Evolutionary conservation across 768 basidiomycete genomes (phyloP), one percentile per base, ranked within the genome.

Genomic region (Agrocybe praecox): DNA sequence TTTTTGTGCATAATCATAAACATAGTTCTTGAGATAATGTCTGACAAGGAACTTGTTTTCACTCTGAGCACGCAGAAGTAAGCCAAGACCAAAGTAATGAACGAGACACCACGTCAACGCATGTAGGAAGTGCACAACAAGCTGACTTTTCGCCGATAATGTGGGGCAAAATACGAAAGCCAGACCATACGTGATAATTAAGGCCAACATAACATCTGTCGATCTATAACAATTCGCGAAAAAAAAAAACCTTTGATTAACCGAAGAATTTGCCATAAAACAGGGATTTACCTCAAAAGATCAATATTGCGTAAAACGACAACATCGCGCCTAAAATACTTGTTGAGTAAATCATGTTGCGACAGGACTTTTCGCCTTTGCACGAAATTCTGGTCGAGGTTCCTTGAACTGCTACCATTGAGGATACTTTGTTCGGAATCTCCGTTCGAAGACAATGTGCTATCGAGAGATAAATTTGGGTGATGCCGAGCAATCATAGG

Each of bases 21-120:
- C 87, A 67, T 98, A 99, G 66, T 98, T 87, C 78, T 96, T 94
- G 64, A 97, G 73, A 68, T 90, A 98, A 70, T 99, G 97, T 61
- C 94, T 76, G 23, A 98, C 97, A 36, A 98, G 74, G 76, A 90
- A 97, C 70, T 95, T 96, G 69, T 74, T 83, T 69, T 87, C 80
- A 62, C 90, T 89, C 72, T 99, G 97, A 1, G 88, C 91, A 19
- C 85, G 85, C 40, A 99, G 79, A 17, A 96, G 77, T 36, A 89
- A 72, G 0, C 97, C 97, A 15, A 98, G 81, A 1, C 90, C 95
- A 60, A 96, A 84, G 29, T 88, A 90, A 71, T 98, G 94, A 74
- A 97, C 86, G 44, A 89, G 68, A 49, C 90, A 86, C 96, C 97
- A 99, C 1, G 75, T 67, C 11, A 94, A 74, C 0, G 97, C 91